Conservation (phyloP, 352 stramenopile species). For the Peronospora belbahrii region DNA sequence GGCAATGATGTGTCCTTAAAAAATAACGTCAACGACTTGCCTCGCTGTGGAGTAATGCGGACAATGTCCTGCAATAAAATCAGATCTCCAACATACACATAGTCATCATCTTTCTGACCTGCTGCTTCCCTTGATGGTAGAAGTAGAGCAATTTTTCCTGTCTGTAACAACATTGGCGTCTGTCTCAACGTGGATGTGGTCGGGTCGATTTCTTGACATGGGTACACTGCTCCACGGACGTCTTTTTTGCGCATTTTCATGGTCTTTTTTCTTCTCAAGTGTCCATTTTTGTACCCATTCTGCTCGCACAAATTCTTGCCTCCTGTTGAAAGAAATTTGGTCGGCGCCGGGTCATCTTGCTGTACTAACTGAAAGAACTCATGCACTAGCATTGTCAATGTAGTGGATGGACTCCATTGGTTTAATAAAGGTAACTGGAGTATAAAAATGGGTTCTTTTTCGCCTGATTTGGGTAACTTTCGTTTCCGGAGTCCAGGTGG, state of each 20-base stretch:
- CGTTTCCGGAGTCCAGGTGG: constrained; percentile 39
- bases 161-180: constrained; percentile 64
- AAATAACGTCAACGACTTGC: constrained; percentile 76
- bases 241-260: constrained; percentile 69
- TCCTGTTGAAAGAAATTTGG: constrained; percentile 13
- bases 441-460: constrained; percentile 22
- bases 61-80: constrained; percentile 60
- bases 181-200: constrained; percentile 44
- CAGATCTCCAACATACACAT: constrained; percentile 54
- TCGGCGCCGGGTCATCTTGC: constrained; percentile 32
- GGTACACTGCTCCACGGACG: constrained; percentile 56
- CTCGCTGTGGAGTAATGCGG: constrained; percentile 63
- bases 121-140: constrained; percentile 14
- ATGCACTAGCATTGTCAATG: constrained; percentile 58
- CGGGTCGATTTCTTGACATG: constrained; percentile 61
- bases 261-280: constrained; percentile 12
- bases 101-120: constrained; percentile 26
- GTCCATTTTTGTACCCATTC: background rate
- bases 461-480: constrained; percentile 5
- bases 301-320: constrained; percentile 1
- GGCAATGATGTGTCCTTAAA: constrained; percentile 53
- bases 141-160: constrained; percentile 55
- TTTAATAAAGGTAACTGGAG: constrained; percentile 46
- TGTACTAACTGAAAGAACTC: constrained; percentile 63
- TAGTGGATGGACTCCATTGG: constrained; percentile 73